Percentiles rank a stretch among this genome's conserved stretches.
These are phyloP conservation scores for Alternaria sp. DNA, from an alignment of 2,329 filamentous ascomycete genomes.

Conservation along the genomic window DNA sequence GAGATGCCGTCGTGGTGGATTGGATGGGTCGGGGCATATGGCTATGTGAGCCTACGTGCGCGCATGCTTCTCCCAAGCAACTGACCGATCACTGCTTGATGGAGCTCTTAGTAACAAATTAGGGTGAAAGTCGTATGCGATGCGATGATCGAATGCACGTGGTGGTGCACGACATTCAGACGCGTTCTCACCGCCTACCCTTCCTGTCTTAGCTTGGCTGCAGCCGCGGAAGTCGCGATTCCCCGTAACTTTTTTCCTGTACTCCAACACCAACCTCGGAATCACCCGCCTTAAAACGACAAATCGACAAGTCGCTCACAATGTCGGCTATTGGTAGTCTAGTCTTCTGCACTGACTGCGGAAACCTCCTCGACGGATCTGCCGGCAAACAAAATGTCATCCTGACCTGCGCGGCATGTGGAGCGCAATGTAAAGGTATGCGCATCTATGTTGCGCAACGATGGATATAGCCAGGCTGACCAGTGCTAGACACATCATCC, in stretches of 20 bases:
- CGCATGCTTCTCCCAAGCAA: constrained; percentile 19
- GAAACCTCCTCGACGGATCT: constrained; percentile 85
- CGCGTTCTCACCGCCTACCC: constrained; percentile 43
- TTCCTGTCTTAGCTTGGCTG: constrained; percentile 21
- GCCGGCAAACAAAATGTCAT: constrained; percentile 79
- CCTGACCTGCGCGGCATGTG: constrained; percentile 85
- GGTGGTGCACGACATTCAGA: constrained; percentile 12
- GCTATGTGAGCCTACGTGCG: constrained; percentile 22
- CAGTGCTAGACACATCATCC: constrained; percentile 54
- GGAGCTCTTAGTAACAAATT: neutral
- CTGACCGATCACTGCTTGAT: neutral
- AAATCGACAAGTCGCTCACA: constrained; percentile 28
- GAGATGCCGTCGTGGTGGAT: constrained; percentile 7
- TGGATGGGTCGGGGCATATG: neutral
- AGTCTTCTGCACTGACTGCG: constrained; percentile 92
- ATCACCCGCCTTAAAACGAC: constrained; percentile 2
- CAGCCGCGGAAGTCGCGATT: constrained; percentile 27
- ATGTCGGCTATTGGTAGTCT: constrained; percentile 93
- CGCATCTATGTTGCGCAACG: neutral
- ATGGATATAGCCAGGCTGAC: neutral
- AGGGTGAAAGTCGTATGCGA: neutral
- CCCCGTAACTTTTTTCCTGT: constrained; percentile 33
- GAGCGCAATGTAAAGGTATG: constrained; percentile 61
- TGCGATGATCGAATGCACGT: constrained; percentile 15
- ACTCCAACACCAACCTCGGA: constrained; percentile 6